Evolutionary conservation across 345 rosid species (phyloP).

Genomic region (Mallotus nudiflorus): DNA sequence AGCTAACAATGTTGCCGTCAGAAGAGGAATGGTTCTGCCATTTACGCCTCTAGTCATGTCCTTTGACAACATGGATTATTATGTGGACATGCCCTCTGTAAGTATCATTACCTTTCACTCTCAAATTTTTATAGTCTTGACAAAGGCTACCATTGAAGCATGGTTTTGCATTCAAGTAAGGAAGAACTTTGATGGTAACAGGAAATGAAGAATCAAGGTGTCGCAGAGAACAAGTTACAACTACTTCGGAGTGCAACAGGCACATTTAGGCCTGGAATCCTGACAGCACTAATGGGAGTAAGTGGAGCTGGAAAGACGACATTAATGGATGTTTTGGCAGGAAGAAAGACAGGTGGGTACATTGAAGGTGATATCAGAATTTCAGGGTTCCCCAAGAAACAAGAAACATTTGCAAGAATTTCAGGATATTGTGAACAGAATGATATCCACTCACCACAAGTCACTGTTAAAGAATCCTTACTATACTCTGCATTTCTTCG

Average conservation of each 20-base stretch:
- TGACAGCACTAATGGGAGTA: slow-evolving; percentile 94
- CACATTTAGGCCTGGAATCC: slow-evolving; percentile 86
- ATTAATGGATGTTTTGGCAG: slow-evolving; percentile 94
- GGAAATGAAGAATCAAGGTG: slow-evolving; percentile 93
- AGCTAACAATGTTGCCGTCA: slow-evolving; percentile 32
- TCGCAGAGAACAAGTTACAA: slow-evolving; percentile 64
- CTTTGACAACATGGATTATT: slow-evolving; percentile 60
- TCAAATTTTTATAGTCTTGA: too few relatives aligned
- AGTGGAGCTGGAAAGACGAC: slow-evolving; percentile 99
- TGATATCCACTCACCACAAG: slow-evolving; percentile 92
- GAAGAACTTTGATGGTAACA: slow-evolving; percentile 34
- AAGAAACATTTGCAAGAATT: slow-evolving; percentile 93
- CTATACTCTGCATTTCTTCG: slow-evolving; percentile 89
- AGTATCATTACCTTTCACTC: slow-evolving; percentile 17
- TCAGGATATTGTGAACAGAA: slow-evolving; percentile 90
- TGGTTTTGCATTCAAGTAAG: too few relatives aligned
- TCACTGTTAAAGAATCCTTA: slow-evolving; percentile 79
- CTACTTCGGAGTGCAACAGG: slow-evolving; percentile 75
- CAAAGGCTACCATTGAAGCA: too few relatives aligned
- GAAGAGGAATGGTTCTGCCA: slow-evolving; percentile 82
- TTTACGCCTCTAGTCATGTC: slow-evolving; percentile 83
- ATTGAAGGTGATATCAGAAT: slow-evolving; percentile 83
- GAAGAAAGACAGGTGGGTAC: slow-evolving; percentile 90
- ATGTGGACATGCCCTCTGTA: slow-evolving; percentile 83
- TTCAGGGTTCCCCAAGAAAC: slow-evolving; percentile 79